Percentiles rank a stretch among this genome's conserved stretches.
These are phyloP conservation scores for Pseudocercospora musae DNA, from an alignment of 2,329 filamentous ascomycete genomes.

Conservation along the genomic window DNA sequence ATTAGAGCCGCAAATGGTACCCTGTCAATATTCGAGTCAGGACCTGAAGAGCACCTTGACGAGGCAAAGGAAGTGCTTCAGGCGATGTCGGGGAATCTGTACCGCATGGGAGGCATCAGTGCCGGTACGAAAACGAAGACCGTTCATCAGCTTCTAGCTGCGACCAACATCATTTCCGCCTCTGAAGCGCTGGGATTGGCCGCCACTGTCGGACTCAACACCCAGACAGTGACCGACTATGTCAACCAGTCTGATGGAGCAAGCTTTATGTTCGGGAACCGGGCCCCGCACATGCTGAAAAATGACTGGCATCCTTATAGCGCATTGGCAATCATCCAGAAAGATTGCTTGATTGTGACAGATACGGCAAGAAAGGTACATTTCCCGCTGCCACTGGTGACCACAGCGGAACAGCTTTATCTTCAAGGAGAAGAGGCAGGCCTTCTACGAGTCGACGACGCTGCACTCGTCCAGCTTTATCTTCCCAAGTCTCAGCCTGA, in stretches of 20 bases:
- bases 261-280: slow-evolving; percentile 57
- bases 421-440: slow-evolving; percentile 58
- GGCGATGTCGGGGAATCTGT: slow-evolving; percentile 60
- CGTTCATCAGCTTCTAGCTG: slow-evolving; percentile 57
- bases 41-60: slow-evolving; percentile 52
- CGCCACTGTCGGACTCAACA: slow-evolving; percentile 52
- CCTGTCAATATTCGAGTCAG: slow-evolving; percentile 70
- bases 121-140: slow-evolving; percentile 57
- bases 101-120: slow-evolving; percentile 53
- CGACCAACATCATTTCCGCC: slow-evolving; percentile 55
- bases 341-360: slow-evolving; percentile 62
- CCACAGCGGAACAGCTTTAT: slow-evolving; percentile 63
- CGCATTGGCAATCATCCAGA: slow-evolving; percentile 46
- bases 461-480: slow-evolving; percentile 56
- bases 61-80: slow-evolving; percentile 59
- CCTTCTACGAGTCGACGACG: slow-evolving; percentile 54
- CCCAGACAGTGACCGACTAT: slow-evolving; percentile 48
- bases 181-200: slow-evolving; percentile 58
- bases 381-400: slow-evolving; percentile 61
- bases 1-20: slow-evolving; percentile 67
- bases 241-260: slow-evolving; percentile 42
- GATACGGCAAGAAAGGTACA: slow-evolving; percentile 56
- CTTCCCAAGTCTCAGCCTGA: slow-evolving; percentile 33
- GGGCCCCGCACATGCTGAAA: slow-evolving; percentile 51
- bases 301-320: slow-evolving; percentile 48